Conservation (phyloP, 495 filamentous ascomycete genomes). For the Penicillium dipodomyicola region DNA sequence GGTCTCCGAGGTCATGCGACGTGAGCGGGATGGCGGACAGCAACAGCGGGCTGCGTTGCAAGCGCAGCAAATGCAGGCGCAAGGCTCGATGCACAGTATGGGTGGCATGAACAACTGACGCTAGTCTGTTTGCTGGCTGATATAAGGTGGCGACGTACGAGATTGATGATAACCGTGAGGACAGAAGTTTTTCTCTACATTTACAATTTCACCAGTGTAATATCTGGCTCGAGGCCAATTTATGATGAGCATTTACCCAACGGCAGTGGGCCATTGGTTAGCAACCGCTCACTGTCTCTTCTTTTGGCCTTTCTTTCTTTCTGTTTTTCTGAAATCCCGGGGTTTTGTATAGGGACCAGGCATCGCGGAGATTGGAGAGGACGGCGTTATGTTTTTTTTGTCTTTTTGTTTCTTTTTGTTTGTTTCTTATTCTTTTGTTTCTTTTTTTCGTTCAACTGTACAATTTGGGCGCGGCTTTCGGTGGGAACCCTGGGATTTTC, state of each 20-base stretch:
- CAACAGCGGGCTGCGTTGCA: constrained; percentile 33
- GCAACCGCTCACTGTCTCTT: background rate
- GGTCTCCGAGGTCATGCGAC: constrained; percentile 48
- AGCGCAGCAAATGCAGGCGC: constrained; percentile 45
- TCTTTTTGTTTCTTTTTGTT: background rate
- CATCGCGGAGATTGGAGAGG: constrained; percentile 22
- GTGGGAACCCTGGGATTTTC: constrained; percentile 22
- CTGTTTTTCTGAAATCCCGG: constrained; percentile 11
- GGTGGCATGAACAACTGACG: constrained; percentile 42
- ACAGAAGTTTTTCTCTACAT: background rate
- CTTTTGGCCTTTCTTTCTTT: background rate
- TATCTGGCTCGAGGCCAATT: constrained; percentile 1
- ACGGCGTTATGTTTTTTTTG: constrained; percentile 17
- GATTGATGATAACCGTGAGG: background rate
- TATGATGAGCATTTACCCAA: constrained; percentile 1
- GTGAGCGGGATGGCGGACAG: constrained; percentile 39
- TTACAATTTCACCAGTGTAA: constrained; percentile 1
- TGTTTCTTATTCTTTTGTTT: constrained; percentile 4
- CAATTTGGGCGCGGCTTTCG: constrained; percentile 23
- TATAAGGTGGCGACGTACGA: background rate
- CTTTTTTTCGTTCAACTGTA: constrained; percentile 22
- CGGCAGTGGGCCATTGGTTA: constrained; percentile 2
- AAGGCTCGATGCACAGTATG: constrained; percentile 47
- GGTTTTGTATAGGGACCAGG: constrained; percentile 26
- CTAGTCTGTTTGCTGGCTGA: background rate